These are phyloP conservation scores for Oryza officinalis DNA, from an alignment of 176 grass and related monocot genomes.

Conservation along the genomic window DNA sequence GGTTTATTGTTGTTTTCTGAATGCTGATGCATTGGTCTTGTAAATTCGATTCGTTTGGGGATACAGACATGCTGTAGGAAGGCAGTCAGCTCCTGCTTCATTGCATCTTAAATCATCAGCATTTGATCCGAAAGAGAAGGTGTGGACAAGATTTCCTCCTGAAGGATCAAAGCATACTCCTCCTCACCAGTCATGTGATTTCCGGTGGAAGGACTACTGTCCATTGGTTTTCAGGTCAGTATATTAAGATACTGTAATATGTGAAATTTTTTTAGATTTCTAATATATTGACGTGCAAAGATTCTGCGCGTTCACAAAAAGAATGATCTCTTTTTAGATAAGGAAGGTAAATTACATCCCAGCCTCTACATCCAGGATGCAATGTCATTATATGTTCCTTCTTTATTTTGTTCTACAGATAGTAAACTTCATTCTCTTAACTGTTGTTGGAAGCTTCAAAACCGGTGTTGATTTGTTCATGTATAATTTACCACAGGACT, in stretches of 20 bases:
- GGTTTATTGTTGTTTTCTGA: neutral
- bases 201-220: conserved; percentile 92
- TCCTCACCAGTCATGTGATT: conserved; percentile 79
- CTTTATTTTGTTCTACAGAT: neutral
- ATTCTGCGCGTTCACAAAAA: too few species aligned
- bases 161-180: conserved; percentile 82
- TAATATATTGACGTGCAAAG: too few species aligned
- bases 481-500: conserved; percentile 9
- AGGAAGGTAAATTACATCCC: too few species aligned
- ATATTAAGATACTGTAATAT: neutral
- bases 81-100: conserved; percentile 51
- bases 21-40: neutral
- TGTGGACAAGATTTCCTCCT: conserved; percentile 86
- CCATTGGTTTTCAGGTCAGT: conserved; percentile 79
- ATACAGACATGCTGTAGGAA: conserved; percentile 76
- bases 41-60: conserved; percentile 14
- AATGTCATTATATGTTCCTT: neutral
- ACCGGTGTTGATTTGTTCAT: conserved; percentile 1
- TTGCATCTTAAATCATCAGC: conserved; percentile 78
- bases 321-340: too few species aligned
- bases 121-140: conserved; percentile 90
- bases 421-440: neutral
- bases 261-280: neutral
- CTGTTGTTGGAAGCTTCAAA: neutral
- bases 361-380: too few species aligned